Evolutionary conservation across 192 early-diverging fungal species (phyloP), one percentile per base, ranked within the genome.

Genomic region (Rhizophlyctis rosea): DNA sequence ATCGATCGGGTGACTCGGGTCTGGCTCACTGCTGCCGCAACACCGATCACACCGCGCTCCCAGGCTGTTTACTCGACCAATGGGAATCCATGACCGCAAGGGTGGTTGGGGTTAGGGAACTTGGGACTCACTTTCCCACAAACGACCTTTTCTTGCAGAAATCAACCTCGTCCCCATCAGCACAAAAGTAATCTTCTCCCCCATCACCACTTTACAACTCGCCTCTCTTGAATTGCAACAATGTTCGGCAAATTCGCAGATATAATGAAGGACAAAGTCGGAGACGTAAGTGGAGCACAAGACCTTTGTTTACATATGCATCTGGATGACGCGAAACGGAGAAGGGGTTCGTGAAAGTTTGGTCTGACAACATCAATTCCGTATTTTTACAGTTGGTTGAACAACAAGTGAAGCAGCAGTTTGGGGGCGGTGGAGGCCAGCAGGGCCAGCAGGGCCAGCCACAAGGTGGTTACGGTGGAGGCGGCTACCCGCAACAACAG

Each of bases 401-500:
- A 18, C 39, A 44, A 44, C 39, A 7, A 7, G 9, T 13, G 39
- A 13, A 7, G 9, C 39, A 44, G 18, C 39, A 7, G 9, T 7
- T 18, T 7, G 39, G 39, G 18, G 39, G 39, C 18, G 7, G 18
- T 44, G 39, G 9, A 44, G 18, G 39, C 39, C 9, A 7, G 18
- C 9, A 44, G 9, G 39, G 9, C 39, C 9, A 18, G 9, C 9
- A 18, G 18, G 7, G 18, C 39, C 9, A 18, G 18, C 9, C 39
- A 7, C 9, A 18, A 7, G 39, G 39, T 44, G 50, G 51, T 34
- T 0, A 24, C 0, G 61, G 64, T 18, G 54, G 55, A 1, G 59
- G 60, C 52, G 57, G 65, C 34, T 47, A 27, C 39, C 52, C 34
- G 25, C 68, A 62, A 33, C 16, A 23, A 7, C 50, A 9, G 7